Percentiles rank a stretch among this genome's conserved stretches.
phyloP scores from a whole-genome alignment of 176 grass and related monocot genomes.

The Ampelocalamus luodianensis region DNA sequence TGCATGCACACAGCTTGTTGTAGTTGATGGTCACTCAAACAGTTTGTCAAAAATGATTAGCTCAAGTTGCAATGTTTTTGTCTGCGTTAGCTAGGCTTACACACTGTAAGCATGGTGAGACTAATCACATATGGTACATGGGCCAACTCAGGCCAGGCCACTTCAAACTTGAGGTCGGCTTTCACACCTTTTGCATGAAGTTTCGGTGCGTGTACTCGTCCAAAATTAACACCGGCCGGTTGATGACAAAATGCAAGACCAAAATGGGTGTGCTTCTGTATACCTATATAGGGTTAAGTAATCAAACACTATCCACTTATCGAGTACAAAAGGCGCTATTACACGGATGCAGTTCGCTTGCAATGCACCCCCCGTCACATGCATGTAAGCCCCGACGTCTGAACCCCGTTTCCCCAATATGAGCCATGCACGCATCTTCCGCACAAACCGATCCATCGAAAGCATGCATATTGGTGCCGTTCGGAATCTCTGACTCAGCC shows the following conservation, averaged over 20 bases:
- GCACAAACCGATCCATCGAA: not conserved
- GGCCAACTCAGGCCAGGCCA: too few species aligned
- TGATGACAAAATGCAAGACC: too few species aligned
- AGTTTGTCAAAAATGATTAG: not conserved
- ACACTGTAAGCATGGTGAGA: not conserved
- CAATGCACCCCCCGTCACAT: not conserved
- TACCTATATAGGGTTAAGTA: not conserved
- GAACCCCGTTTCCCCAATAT: not conserved
- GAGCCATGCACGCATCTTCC: not conserved
- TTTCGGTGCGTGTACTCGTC: too few species aligned
- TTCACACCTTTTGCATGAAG: too few species aligned
- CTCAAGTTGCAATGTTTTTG: not conserved
- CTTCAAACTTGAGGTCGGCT: too few species aligned
- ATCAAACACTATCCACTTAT: not conserved
- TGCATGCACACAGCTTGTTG: not conserved
- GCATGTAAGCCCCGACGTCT: not conserved
- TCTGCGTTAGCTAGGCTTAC: too few species aligned
- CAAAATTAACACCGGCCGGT: too few species aligned
- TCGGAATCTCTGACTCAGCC: not conserved
- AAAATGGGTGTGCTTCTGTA: not conserved
- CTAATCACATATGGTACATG: not conserved
- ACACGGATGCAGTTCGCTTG: not conserved
- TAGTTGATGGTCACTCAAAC: not conserved
- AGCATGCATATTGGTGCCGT: not conserved
- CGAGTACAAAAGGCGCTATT: not conserved